These are phyloP conservation scores for Colletotrichum noveboracense DNA, from an alignment of 2,329 filamentous ascomycete species.

Conservation along the genomic window DNA sequence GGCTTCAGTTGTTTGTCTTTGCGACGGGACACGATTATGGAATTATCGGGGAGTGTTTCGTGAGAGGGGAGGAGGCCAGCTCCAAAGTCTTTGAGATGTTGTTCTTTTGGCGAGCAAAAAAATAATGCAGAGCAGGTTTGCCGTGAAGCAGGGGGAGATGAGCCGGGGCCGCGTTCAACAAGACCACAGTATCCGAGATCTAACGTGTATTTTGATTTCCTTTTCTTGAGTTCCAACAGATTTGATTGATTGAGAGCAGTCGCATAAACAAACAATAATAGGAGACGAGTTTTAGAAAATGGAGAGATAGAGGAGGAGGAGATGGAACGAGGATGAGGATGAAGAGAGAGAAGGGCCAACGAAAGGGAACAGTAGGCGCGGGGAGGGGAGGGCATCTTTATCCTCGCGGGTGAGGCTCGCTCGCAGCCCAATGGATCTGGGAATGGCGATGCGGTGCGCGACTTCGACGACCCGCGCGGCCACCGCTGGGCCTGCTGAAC, in stretches of 20 bases:
- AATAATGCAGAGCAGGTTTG: conserved; percentile 10
- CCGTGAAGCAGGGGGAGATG: conserved; percentile 25
- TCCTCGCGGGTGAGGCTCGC: conserved; percentile 10
- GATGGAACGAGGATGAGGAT: conserved; percentile 2
- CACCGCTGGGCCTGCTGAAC: background rate
- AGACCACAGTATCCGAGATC: conserved; percentile 29
- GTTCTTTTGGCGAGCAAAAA: background rate
- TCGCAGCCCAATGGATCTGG: conserved; percentile 24
- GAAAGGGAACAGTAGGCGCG: conserved; percentile 5
- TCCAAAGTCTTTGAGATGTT: conserved; percentile 8
- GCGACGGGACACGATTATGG: conserved; percentile 21
- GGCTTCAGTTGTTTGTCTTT: conserved; percentile 16
- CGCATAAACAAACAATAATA: conserved; percentile 7
- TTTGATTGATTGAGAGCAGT: background rate
- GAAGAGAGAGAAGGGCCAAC: conserved; percentile 19
- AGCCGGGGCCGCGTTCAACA: conserved; percentile 22
- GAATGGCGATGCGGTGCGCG: conserved; percentile 22
- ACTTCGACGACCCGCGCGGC: conserved; percentile 5
- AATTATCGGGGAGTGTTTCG: conserved; percentile 10
- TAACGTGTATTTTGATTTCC: conserved; percentile 12
- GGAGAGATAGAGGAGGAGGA: background rate
- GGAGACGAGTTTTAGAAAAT: background rate
- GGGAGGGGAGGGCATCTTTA: conserved; percentile 24
- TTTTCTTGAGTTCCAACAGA: conserved; percentile 13
- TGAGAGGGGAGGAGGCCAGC: conserved; percentile 19